Base-by-base conservation (phyloP, 768 basidiomycete species). In the Russula sp. region DNA sequence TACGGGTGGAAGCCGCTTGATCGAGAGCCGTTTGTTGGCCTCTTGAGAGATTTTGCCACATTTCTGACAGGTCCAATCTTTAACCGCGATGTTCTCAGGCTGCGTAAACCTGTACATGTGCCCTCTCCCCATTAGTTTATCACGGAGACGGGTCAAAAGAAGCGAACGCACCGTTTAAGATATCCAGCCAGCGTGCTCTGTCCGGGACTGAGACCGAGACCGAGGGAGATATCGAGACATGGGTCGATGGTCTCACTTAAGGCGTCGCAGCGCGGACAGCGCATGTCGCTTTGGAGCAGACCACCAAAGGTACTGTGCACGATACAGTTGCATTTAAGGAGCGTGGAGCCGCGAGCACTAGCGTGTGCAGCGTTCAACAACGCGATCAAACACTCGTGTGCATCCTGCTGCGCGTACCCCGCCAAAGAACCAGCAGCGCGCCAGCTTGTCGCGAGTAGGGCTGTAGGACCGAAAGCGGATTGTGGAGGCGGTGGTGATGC, bases 331-430 rank as follows among this genome's bases (percentile, higher is more conserved):
- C 94, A 96, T 24, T 85, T 84, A 28, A 88, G 79, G 69, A 88
- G 85, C 13, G 88, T 90, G 59, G 84, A 85, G 1, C 89, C 86
- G 44, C 87, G 80, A 13, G 88, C 88, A 42, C 84, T 89, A 22
- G 80, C 78, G 73, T 98, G 95, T 13, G 97, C 89, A 67, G 93
- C 89, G 71, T 95, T 94, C 28, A 98, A 78, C 0, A 87, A 83
- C 20, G 87, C 81, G 32, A 92, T 90, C 73, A 92, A 90, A 72
- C 86, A 89, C 73, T 92, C 89, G 78, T 95, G 93, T 30, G 93
- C 92, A 66, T 98, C 95, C 71, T 96, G 96, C 73, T 98, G 96
- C 0, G 92, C 86, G 71, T 98, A 93, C 2, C 94, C 95, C 5
- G 92, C 85, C 30, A 98, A 79, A 65, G 96, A 93, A 0, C 87